Evolutionary conservation across 768 basidiomycete genomes (phyloP), one percentile per base, ranked within the genome.

Genomic region (Tylopilus subfusipes): DNA sequence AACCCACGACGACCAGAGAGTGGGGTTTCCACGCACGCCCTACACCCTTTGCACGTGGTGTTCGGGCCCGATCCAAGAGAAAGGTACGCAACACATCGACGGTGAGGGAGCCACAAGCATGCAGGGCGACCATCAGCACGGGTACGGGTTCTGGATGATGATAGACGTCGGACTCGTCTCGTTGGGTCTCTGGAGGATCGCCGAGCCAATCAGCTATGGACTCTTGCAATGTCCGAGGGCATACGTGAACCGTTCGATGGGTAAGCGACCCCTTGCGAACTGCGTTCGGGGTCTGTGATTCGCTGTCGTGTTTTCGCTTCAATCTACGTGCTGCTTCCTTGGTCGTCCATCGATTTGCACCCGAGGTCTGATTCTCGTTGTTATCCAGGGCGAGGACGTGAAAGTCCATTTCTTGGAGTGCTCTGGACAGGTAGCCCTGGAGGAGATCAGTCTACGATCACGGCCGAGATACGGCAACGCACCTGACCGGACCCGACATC

Each of bases 401-500:
- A 6, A 78, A 57, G 10, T 62, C 68, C 21, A 69, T 51, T 42
- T 69, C 68, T 16, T 70, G 62, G 1, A 80, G 65, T 8, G 67
- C 69, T 22, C 86, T 78, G 16, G 86, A 85, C 22, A 88, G 69
- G 63, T 89, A 85, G 6, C 82, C 87, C 82, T 85, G 42, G 7
- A 39, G 24, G 21, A 52, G 24, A 45, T 57, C 29, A n/a, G 48
- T 47, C 42, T 13, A 47, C 22, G 13, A 57, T 31, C 19, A 11
- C n/a, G n/a, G 9, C 8, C 30, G 11, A 9, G 42, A 36, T 29
- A 22, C 21, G 54, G 56, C 27, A 59, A 69, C 62, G 40, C 52
- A 84, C 84, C 66, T 88, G 86, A 16, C 88, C 88, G 8, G 88
- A 84, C 19, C 88, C 88, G 40, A 89, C 75, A 56, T 90, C 88